Conservation (phyloP, 495 filamentous ascomycete species). For the Penicillium atrosanguineum region DNA sequence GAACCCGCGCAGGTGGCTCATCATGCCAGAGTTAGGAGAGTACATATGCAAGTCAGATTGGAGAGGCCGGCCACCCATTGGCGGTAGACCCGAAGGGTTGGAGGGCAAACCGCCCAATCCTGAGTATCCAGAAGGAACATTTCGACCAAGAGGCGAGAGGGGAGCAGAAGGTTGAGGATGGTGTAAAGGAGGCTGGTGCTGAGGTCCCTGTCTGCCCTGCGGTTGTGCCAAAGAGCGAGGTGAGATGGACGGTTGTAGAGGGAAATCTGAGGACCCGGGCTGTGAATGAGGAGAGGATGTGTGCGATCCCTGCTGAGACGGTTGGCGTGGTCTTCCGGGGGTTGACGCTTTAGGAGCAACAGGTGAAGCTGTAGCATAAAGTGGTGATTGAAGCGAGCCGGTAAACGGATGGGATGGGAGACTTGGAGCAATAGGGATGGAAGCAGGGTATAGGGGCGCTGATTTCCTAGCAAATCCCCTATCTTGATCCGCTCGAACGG, state of each 20-base stretch:
- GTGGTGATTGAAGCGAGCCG: slow-evolving; percentile 65
- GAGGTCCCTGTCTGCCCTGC: slow-evolving; percentile 32
- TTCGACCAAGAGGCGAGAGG: slow-evolving; percentile 52
- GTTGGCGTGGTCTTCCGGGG: slow-evolving; percentile 69
- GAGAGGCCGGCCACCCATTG: slow-evolving; percentile 35
- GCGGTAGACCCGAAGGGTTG: slow-evolving; percentile 58
- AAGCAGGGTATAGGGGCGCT: slow-evolving; percentile 36
- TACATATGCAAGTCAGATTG: slow-evolving; percentile 56
- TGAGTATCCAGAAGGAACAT: slow-evolving; percentile 49
- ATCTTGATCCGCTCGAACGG: slow-evolving; percentile 43
- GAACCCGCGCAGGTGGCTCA: slow-evolving; percentile 52
- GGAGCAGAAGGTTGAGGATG: slow-evolving; percentile 53
- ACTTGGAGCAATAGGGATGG: slow-evolving; percentile 52
- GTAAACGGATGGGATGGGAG: slow-evolving; percentile 46
- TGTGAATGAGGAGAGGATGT: slow-evolving; percentile 60
- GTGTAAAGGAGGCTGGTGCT: slow-evolving; percentile 40
- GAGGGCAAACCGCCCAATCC: slow-evolving; percentile 49
- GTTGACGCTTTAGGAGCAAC: slow-evolving; percentile 79
- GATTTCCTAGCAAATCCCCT: slow-evolving; percentile 48
- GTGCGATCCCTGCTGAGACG: slow-evolving; percentile 78
- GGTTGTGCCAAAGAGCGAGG: slow-evolving; percentile 40
- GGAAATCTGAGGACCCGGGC: slow-evolving; percentile 35
- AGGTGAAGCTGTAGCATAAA: slow-evolving; percentile 73
- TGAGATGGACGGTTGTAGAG: slow-evolving; percentile 38
- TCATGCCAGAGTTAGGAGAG: slow-evolving; percentile 44